Evolutionary conservation across 2,329 filamentous ascomycete genomes (phyloP), one percentile per base, ranked within the genome.

Genomic region (Blastomyces gilchristii): DNA sequence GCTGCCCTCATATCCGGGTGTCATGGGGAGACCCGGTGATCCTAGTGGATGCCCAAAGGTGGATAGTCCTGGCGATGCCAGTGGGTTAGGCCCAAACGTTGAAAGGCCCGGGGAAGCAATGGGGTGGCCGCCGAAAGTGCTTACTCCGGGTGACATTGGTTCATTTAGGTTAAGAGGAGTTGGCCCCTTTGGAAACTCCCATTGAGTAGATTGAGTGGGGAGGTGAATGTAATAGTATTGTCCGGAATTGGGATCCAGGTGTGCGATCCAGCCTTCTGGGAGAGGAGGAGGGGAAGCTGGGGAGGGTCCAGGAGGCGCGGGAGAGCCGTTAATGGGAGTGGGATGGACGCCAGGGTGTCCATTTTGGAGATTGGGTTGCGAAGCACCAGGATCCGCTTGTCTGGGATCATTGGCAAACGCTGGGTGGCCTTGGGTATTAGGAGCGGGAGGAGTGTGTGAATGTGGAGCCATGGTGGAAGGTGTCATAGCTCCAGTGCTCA

Each of bases 181-280:
- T 0, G 92, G 92, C 0, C 93, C 93, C 77, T 97, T 97, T 37
- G 94, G 94, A 68, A 97, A 97, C 71, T 99, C 94, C 94, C 94
- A 99, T 73, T 99, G 94, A 0, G 94, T 99, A 2, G 92, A 91
- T 73, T 97, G 94, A 0, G 90, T 92, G 1, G 92, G 89, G 39
- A 99, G 82, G 74, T 99, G 94, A 64, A 99, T 99, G 72, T 99
- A 99, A 75, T 99, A 99, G 76, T 97, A 99, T 72, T 97, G 93
- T 1, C 94, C 94, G 1, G 93, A 97, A 72, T 89, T 96, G 68
- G 91, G 89, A 73, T 99, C 94, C 4, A 97, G 82, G 74, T 97
- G 94, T 25, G 94, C 91, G 71, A 99, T 97, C 94, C 94, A 99
- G 43, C 94, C 94, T 77, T 99, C 94, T 6, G 94, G 94, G 18